phyloP scores from a whole-genome alignment of 306 rosid species.

The Pyrus pyrifolia region DNA sequence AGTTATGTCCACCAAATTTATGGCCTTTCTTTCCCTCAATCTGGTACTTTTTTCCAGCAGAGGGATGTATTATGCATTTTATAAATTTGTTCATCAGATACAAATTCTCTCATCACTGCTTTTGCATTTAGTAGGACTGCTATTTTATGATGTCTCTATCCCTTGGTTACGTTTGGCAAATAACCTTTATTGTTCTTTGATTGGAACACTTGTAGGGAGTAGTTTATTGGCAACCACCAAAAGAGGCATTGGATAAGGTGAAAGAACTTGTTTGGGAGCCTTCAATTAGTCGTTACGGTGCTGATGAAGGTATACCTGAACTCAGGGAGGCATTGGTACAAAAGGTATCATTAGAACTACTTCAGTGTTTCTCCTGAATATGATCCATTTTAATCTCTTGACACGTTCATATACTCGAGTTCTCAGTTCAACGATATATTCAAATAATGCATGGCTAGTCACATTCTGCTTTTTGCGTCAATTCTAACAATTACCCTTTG shows the following conservation, averaged over 20 bases:
- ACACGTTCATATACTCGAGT: not conserved
- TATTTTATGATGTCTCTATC: not conserved
- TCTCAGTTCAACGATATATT: not conserved
- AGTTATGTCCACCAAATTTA: not conserved
- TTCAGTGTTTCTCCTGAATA: not conserved
- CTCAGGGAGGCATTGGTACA: conserved; percentile 59
- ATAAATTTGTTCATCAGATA: not conserved
- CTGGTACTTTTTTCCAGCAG: not conserved
- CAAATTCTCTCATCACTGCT: not conserved
- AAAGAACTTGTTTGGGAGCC: conserved; percentile 81
- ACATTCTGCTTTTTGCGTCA: not conserved
- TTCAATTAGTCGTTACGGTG: conserved; percentile 77
- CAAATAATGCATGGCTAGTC: not conserved
- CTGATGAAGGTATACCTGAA: conserved; percentile 88
- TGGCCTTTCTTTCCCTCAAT: not conserved
- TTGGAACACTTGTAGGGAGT: conserved; percentile 58
- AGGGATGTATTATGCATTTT: not conserved
- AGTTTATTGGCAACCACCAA: conserved; percentile 94
- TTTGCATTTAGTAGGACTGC: not conserved
- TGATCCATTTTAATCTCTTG: not conserved
- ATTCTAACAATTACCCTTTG: not conserved
- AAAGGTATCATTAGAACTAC: conserved; percentile 40
- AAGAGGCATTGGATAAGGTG: conserved; percentile 70
- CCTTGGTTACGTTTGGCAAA: not conserved
- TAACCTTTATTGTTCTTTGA: conserved; percentile 1